Percentiles rank a stretch among this genome's conserved stretches.
phyloP scores from a whole-genome alignment of 164 flowering plant species.

The Euptelea pleiosperma region DNA sequence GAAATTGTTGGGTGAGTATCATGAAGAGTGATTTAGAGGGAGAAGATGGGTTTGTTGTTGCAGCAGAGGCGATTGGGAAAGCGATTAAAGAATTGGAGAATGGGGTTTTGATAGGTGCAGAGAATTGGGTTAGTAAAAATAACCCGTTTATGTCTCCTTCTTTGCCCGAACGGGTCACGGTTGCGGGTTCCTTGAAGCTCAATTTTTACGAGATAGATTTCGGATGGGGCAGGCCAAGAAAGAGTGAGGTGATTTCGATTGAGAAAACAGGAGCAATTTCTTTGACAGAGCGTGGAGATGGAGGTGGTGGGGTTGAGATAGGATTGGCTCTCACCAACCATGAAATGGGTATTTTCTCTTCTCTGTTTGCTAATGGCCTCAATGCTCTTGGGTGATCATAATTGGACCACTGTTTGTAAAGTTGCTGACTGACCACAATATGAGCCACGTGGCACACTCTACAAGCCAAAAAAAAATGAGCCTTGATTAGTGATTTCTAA shows the following conservation, averaged over 20 bases:
- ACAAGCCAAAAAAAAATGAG: too few species aligned
- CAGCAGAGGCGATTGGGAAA: conserved; percentile 24
- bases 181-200: conserved; percentile 48
- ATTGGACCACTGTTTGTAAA: too few species aligned
- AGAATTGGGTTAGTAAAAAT: conserved; percentile 19
- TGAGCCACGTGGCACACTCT: too few species aligned
- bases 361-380: conserved; percentile 20
- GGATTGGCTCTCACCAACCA: conserved; percentile 25
- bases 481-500: too few species aligned
- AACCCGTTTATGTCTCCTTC: accelerated
- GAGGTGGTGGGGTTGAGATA: conserved; percentile 45
- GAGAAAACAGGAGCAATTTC: conserved; percentile 33
- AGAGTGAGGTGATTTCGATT: conserved; percentile 37
- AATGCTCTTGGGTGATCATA: conserved; percentile 1
- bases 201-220: conserved; percentile 46
- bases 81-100: conserved; percentile 16
- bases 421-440: too few species aligned
- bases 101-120: conserved; percentile 17
- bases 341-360: conserved; percentile 31
- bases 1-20: not conserved
- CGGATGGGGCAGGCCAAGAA: conserved; percentile 60
- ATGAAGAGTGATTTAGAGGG: conserved; percentile 17
- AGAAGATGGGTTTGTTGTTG: conserved; percentile 28
- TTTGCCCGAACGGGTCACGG: not conserved
- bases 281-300: conserved; percentile 35